Percentiles rank a stretch among this genome's conserved stretches.
phyloP scores from a whole-genome alignment of 352 stramenopile genomes.

The Phytopythium kandeliae region DNA sequence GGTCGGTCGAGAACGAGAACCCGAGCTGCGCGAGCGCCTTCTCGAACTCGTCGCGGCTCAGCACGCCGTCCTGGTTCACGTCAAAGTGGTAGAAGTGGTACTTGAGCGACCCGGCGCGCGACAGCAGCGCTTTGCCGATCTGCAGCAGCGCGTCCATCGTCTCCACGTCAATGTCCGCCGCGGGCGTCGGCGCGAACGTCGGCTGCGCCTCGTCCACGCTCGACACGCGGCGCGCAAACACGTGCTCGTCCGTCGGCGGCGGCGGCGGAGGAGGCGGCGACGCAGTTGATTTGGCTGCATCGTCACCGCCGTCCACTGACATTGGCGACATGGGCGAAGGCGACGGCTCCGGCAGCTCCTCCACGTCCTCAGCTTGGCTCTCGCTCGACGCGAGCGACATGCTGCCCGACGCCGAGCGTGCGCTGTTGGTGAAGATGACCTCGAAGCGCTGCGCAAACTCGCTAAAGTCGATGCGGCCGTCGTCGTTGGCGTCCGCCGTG shows the following conservation, averaged over 20 bases:
- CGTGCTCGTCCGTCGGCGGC: conserved; percentile 11
- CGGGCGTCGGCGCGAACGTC: conserved; percentile 47
- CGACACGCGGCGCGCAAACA: conserved; percentile 50
- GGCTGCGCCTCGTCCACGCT: conserved; percentile 46
- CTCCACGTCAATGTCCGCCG: conserved; percentile 67
- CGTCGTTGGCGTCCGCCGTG: conserved; percentile 89
- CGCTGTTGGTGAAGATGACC: conserved; percentile 82
- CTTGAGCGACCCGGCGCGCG: conserved; percentile 61
- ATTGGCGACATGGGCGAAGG: conserved; percentile 1
- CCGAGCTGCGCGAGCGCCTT: conserved; percentile 59
- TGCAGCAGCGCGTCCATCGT: conserved; percentile 77
- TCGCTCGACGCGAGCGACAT: conserved; percentile 5
- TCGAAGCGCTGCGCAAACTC: conserved; percentile 91
- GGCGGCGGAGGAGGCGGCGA: not conserved
- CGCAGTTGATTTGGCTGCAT: not conserved
- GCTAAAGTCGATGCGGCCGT: conserved; percentile 88
- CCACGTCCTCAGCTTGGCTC: conserved; percentile 1
- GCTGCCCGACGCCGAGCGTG: conserved; percentile 3
- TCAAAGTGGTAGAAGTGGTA: conserved; percentile 85
- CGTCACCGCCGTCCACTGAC: not conserved
- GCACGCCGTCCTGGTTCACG: conserved; percentile 77
- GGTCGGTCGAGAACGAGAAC: conserved; percentile 44
- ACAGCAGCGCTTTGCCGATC: conserved; percentile 75
- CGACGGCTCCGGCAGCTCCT: conserved; percentile 5
- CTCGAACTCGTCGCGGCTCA: conserved; percentile 75